A percentile compares a stretch with the other conserved stretches of the same genome.
Evolutionary conservation across 2,329 filamentous ascomycete genomes (phyloP).

Genomic region (Colletotrichum nymphaeae): DNA sequence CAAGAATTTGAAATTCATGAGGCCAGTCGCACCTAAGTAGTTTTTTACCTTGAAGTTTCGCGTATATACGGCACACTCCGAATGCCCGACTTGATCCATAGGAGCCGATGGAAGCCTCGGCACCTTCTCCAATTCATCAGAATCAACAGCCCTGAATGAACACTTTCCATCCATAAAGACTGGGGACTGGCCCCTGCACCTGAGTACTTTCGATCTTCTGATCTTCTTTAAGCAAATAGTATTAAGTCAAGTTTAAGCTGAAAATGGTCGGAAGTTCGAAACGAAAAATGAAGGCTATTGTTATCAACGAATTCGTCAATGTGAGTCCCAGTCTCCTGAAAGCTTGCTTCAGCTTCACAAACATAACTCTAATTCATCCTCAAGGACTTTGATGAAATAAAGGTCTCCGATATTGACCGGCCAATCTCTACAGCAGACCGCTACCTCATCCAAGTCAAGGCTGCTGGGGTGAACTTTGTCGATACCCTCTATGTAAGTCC

Average conservation of each 20-base stretch:
- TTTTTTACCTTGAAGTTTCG: neutral
- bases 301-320: constrained; percentile 42
- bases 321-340: constrained; percentile 12
- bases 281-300: constrained; percentile 42
- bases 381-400: constrained; percentile 39
- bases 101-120: constrained; percentile 12
- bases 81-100: neutral
- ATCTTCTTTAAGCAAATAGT: no score
- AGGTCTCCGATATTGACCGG: constrained; percentile 39
- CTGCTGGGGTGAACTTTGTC: constrained; percentile 69
- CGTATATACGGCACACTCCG: neutral
- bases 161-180: neutral
- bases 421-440: constrained; percentile 37
- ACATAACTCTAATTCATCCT: neutral
- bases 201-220: neutral
- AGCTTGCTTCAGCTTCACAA: neutral
- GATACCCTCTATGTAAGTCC: constrained; percentile 64
- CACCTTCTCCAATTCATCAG: neutral
- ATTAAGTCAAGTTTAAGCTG: neutral
- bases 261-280: neutral
- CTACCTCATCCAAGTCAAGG: constrained; percentile 55
- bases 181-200: no score
- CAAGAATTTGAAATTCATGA: neutral
- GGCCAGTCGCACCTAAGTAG: neutral
- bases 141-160: neutral